Base-by-base conservation (phyloP, 108 stramenopile genomes). In the Cyclotella cryptica region DNA sequence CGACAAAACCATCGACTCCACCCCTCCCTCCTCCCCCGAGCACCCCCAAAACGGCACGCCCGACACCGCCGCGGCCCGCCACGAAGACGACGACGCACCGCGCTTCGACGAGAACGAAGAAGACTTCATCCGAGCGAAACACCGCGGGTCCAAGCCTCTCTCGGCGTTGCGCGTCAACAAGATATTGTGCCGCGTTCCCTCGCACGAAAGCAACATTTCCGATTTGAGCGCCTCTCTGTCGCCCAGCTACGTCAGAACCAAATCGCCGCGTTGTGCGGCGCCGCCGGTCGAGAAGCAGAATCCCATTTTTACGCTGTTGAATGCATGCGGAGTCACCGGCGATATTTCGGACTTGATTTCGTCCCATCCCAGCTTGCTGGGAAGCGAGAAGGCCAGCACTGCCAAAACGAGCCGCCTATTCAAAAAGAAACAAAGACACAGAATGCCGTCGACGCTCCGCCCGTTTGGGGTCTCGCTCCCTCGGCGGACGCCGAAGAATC, bases 401-500 rank as follows among this genome's bases (percentile, higher is more conserved):
- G 10, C 35, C 8, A 30, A 4, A 44, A 21, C n/a, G 26, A 42
- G 35, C 19, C 26, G 29, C 29, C 52, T 30, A 29, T 49, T 57
- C 49, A 45, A 19, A 42, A 22, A 12, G 28, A 28, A 22, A 40
- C 39, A 7, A 30, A 40, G 29, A 62, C 15, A 61, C 35, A 51
- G n/a, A 64, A 51, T 12, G 29, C 17, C 22, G 28, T 52, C 41
- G 60, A 61, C 1, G 40, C 1, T 17, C 77, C 77, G 13, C 52
- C 61, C 1, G 63, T 78, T 44, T 78, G 77, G 77, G 77, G 77
- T 19, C 15, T 78, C 3, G 69, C 77, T 8, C 77, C 77, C 0
- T 69, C 61, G 3, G 53, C 51, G 35, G 69, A 71, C 8, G 62
- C 51, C 27, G 42, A 42, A 21, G 44, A 57, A 12, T 21, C 51